Conservation (phyloP, 2,329 filamentous ascomycete species). For the Teratosphaeria epicoccoides region DNA sequence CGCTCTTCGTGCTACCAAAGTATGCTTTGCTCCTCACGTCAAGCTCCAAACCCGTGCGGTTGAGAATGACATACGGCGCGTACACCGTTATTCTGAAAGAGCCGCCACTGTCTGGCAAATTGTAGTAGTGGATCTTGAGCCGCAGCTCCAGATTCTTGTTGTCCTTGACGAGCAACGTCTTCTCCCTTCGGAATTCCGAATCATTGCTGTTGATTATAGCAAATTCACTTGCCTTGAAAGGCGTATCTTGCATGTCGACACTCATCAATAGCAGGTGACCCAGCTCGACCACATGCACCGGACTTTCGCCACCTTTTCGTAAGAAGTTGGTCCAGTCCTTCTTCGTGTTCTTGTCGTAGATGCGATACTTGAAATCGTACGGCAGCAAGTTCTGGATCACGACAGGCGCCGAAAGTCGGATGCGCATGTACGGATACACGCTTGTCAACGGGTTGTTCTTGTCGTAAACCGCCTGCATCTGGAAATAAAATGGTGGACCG, state of each 20-base stretch:
- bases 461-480: conserved; percentile 79
- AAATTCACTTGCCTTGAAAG: conserved; percentile 91
- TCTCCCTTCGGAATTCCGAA: conserved; percentile 80
- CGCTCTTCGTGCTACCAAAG: conserved; percentile 68
- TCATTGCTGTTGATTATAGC: conserved; percentile 90
- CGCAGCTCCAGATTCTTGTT: conserved; percentile 67
- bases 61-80: conserved; percentile 87
- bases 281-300: conserved; percentile 91
- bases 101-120: conserved; percentile 81
- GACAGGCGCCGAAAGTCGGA: conserved; percentile 83
- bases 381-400: conserved; percentile 90
- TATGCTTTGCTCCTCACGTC: conserved; percentile 82
- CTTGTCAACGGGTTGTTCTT: conserved; percentile 71
- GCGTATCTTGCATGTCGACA: conserved; percentile 91
- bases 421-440: conserved; percentile 86
- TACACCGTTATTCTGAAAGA: conserved; percentile 94
- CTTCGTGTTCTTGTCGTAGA: conserved; percentile 97
- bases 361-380: conserved; percentile 98
- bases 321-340: conserved; percentile 99
- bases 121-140: conserved; percentile 81
- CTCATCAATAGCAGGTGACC: conserved; percentile 88
- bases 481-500: conserved; percentile 84
- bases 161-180: conserved; percentile 70
- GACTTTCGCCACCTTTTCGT: conserved; percentile 89
- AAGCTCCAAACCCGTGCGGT: conserved; percentile 86